These are phyloP conservation scores for Xylaria venustula DNA, from an alignment of 495 filamentous ascomycete species.

Conservation along the genomic window DNA sequence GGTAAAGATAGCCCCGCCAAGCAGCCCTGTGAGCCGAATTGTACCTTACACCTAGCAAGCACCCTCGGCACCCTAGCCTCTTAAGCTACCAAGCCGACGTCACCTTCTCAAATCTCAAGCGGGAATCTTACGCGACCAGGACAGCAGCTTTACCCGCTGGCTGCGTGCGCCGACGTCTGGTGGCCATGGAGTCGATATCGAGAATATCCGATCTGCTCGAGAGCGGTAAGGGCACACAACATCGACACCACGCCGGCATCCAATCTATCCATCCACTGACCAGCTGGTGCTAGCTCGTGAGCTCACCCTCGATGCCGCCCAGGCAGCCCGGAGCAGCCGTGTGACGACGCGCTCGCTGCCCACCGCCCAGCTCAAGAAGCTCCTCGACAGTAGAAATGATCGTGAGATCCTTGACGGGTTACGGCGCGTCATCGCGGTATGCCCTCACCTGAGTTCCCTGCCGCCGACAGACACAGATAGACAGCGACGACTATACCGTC, in stretches of 20 bases:
- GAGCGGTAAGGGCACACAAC: slow-evolving; percentile 61
- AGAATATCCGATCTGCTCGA: slow-evolving; percentile 90
- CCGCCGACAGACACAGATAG: no score
- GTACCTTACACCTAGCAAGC: no score
- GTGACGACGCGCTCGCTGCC: slow-evolving; percentile 51
- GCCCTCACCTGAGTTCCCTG: no score
- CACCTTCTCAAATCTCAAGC: slow-evolving; percentile 19
- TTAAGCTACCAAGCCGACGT: slow-evolving; percentile 28
- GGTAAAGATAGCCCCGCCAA: slow-evolving; percentile 5
- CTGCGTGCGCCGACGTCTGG: slow-evolving; percentile 15
- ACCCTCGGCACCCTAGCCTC: background rate
- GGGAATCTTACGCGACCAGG: slow-evolving; percentile 8
- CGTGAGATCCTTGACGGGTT: slow-evolving; percentile 90
- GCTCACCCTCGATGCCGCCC: slow-evolving; percentile 93
- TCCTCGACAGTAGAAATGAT: slow-evolving; percentile 91
- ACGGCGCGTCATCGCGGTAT: slow-evolving; percentile 83
- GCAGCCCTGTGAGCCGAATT: background rate
- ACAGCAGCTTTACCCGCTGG: slow-evolving; percentile 25
- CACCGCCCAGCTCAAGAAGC: slow-evolving; percentile 77
- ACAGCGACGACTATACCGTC: background rate
- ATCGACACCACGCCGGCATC: background rate
- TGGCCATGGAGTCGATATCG: slow-evolving; percentile 87
- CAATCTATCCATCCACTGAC: slow-evolving; percentile 14
- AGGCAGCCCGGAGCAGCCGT: slow-evolving; percentile 62
- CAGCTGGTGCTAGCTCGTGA: slow-evolving; percentile 68